Evolutionary conservation across 495 filamentous ascomycete species (phyloP).

Genomic region (Letharia lupina): DNA sequence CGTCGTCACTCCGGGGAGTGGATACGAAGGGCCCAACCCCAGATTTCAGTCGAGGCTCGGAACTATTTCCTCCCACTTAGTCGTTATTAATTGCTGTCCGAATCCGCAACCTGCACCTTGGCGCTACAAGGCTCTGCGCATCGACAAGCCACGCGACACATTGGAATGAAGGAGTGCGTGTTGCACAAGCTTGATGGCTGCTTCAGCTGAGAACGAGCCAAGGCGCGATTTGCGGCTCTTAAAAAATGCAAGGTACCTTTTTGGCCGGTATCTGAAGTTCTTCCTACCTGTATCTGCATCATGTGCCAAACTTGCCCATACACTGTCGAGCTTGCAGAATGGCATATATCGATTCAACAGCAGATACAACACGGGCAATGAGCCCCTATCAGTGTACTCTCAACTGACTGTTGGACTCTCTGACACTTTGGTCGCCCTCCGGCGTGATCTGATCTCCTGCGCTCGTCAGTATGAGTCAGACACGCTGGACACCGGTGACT

Average conservation of each 20-base stretch:
- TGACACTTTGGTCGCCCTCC: constrained; percentile 1
- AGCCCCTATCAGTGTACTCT: neutral
- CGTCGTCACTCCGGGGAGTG: neutral
- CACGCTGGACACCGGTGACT: neutral
- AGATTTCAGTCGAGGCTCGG: too few relatives aligned
- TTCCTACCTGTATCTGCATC: neutral
- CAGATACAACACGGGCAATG: constrained; percentile 1
- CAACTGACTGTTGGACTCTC: neutral
- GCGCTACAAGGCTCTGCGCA: too few relatives aligned
- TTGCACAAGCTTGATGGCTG: neutral
- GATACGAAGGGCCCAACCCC: neutral
- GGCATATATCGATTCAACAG: neutral
- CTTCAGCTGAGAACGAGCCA: neutral
- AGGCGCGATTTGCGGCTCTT: neutral
- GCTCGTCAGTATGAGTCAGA: neutral
- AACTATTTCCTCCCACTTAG: too few relatives aligned
- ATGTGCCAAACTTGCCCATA: neutral
- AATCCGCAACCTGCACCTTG: too few relatives aligned
- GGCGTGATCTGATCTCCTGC: neutral
- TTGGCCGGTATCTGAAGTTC: neutral
- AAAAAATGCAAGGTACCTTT: neutral
- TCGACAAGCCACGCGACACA: too few relatives aligned
- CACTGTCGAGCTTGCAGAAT: neutral
- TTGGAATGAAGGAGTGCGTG: neutral
- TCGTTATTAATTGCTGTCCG: too few relatives aligned